Evolutionary conservation across 805 yeast species (phyloP).

Genomic region (Hanseniaspora guilliermondii): DNA sequence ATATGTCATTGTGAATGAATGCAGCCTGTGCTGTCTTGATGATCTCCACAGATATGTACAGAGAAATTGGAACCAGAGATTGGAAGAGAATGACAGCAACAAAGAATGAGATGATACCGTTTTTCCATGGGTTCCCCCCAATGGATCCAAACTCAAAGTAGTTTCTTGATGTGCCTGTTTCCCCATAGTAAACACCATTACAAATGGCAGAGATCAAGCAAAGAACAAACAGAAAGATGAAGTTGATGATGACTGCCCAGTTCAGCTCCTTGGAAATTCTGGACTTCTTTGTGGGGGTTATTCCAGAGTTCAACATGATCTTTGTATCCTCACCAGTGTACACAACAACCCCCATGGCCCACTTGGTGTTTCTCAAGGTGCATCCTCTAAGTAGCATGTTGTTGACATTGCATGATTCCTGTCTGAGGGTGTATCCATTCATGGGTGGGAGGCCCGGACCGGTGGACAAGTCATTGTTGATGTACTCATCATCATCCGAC

Average conservation of each 20-base stretch:
- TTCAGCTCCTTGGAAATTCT: constrained; percentile 64
- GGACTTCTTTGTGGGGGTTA: constrained; percentile 66
- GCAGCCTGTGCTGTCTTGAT: constrained; percentile 72
- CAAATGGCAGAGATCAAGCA: constrained; percentile 61
- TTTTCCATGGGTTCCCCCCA: constrained; percentile 51
- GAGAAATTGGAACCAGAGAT: constrained; percentile 70
- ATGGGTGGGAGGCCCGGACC: constrained; percentile 6
- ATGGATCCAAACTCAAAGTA: constrained; percentile 59
- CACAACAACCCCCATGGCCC: constrained; percentile 67
- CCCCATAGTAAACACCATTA: constrained; percentile 53
- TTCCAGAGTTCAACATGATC: constrained; percentile 69
- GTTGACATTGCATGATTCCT: constrained; percentile 59
- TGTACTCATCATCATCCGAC: constrained; percentile 10
- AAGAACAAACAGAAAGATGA: constrained; percentile 46
- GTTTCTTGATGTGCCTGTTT: constrained; percentile 39
- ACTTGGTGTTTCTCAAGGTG: constrained; percentile 64
- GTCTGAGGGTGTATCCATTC: constrained; percentile 11
- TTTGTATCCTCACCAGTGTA: constrained; percentile 73
- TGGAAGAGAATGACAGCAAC: constrained; percentile 67
- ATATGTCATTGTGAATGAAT: constrained; percentile 63
- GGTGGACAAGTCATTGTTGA: constrained; percentile 16
- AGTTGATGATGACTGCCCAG: constrained; percentile 55
- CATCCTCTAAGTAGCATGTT: constrained; percentile 66
- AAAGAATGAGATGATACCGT: constrained; percentile 61
- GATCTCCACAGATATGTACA: constrained; percentile 70